A percentile compares a stretch with the other conserved stretches of the same genome.
Evolutionary conservation across 148 eudicot species (phyloP).

Genomic region (Cornus suecica): DNA sequence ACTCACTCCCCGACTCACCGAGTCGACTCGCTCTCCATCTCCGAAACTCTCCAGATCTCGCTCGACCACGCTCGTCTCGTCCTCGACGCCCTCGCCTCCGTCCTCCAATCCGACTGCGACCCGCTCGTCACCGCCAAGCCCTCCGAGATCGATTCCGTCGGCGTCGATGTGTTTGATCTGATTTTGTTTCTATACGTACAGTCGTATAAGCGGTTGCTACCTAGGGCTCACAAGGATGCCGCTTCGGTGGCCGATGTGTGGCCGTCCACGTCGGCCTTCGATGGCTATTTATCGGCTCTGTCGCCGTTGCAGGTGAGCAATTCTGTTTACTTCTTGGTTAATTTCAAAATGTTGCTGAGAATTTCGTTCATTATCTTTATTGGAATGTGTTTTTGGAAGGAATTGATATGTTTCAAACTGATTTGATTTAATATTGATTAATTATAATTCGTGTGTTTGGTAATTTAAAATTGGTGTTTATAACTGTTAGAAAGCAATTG

Average conservation of each 20-base stretch:
- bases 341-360: not conserved
- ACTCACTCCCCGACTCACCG: constrained; percentile 22
- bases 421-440: not conserved
- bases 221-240: constrained; percentile 77
- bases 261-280: constrained; percentile 96
- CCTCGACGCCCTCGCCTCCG: constrained; percentile 58
- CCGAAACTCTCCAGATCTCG: constrained; percentile 60
- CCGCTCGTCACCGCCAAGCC: constrained; percentile 48
- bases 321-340: not conserved
- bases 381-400: constrained; percentile 1
- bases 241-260: constrained; percentile 95
- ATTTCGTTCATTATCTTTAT: not conserved
- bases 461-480: not conserved
- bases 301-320: constrained; percentile 81
- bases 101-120: constrained; percentile 53
- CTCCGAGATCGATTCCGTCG: constrained; percentile 34
- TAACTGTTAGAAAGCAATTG: not conserved
- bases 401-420: not conserved
- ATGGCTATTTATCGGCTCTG: constrained; percentile 80
- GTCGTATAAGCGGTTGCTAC: constrained; percentile 82
- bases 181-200: constrained; percentile 72
- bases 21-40: constrained; percentile 39
- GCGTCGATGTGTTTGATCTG: constrained; percentile 74
- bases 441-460: not conserved
- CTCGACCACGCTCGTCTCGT: constrained; percentile 61